These are phyloP conservation scores for Linnemannia hyalina DNA, from an alignment of 192 early-diverging fungal genomes.

Conservation along the genomic window DNA sequence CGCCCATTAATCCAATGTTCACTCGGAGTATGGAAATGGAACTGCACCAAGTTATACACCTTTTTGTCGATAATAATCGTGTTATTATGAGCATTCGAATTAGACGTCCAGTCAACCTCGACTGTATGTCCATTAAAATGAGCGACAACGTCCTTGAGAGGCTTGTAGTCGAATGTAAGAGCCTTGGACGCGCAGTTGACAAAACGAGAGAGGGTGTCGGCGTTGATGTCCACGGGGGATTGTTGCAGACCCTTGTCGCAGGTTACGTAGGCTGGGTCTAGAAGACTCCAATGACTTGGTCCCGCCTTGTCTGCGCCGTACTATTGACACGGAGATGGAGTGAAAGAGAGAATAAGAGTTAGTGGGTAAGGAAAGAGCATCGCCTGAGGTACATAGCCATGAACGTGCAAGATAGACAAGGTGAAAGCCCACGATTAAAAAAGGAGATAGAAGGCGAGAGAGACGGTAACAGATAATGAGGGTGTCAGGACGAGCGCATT, in stretches of 20 bases:
- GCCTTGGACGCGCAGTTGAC: not conserved
- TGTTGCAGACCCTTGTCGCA: conserved; percentile 55
- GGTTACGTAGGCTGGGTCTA: conserved; percentile 15
- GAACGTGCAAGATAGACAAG: no score
- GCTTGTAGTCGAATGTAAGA: not conserved
- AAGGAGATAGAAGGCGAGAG: not conserved
- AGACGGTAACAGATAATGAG: not conserved
- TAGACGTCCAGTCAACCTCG: conserved; percentile 28
- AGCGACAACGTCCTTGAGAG: conserved; percentile 9
- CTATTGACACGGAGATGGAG: conserved; percentile 5
- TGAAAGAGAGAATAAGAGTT: not conserved
- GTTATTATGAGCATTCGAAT: not conserved
- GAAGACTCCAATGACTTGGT: conserved; percentile 44
- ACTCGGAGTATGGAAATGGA: conserved; percentile 71
- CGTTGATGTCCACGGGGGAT: conserved; percentile 62
- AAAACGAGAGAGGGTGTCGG: not conserved
- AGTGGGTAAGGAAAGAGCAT: not conserved
- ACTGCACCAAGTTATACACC: conserved; percentile 57
- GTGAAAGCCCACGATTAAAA: not conserved
- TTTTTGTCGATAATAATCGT: conserved; percentile 17
- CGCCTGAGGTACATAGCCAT: not conserved
- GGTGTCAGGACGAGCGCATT: not conserved
- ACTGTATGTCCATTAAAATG: conserved; percentile 60
- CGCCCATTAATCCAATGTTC: conserved; percentile 62
- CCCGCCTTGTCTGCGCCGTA: conserved; percentile 18